Percentiles rank a stretch among this genome's conserved stretches.
phyloP scores from a whole-genome alignment of 495 filamentous ascomycete species.

The Aspergillus steynii region DNA sequence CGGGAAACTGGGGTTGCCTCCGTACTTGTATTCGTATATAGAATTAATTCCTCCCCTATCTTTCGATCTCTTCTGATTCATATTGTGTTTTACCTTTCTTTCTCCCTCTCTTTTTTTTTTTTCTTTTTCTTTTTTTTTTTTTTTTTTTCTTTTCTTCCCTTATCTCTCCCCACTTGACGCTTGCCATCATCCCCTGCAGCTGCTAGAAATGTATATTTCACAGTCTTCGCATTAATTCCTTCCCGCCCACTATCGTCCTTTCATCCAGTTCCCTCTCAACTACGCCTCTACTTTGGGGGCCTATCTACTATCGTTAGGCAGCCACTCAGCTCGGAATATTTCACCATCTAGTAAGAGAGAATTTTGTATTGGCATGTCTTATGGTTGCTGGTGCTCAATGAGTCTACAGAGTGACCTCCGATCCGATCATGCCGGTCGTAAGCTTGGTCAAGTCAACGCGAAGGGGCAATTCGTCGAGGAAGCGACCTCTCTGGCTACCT shows the following conservation, averaged over 20 bases:
- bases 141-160: slow-evolving; percentile 14
- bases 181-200: slow-evolving; percentile 10
- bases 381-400: not conserved
- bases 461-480: slow-evolving; percentile 35
- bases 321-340: not conserved
- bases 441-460: slow-evolving; percentile 40
- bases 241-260: not conserved
- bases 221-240: not conserved
- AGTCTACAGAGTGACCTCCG: not conserved
- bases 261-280: not conserved
- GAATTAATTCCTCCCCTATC: not conserved
- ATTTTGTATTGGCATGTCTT: not conserved
- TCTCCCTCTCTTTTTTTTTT: slow-evolving; percentile 1
- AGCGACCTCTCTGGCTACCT: slow-evolving; percentile 41
- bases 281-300: not conserved
- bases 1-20: not conserved
- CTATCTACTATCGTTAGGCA: not conserved
- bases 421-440: slow-evolving; percentile 37
- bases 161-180: not conserved
- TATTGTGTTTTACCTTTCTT: no score
- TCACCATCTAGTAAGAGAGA: not conserved
- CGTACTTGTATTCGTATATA: not conserved
- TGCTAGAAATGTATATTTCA: slow-evolving; percentile 4
- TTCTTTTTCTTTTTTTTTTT: slow-evolving; percentile 7
- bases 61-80: not conserved